Conservation (phyloP, 345 rosid species). For the Euphorbia peplus region DNA sequence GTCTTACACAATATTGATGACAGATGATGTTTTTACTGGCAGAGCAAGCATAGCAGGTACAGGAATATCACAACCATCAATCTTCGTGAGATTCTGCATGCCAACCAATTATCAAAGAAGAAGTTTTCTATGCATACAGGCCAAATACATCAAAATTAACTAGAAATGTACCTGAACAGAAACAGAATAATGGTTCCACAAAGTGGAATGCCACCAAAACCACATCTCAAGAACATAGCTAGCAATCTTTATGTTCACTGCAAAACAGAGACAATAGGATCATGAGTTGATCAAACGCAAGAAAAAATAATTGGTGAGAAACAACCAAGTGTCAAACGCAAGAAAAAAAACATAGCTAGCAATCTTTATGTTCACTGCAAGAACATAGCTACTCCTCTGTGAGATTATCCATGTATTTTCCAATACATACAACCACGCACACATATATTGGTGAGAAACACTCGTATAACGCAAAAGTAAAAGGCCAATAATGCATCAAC, state of each 20-base stretch:
- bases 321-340: too few species aligned
- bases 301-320: too few species aligned
- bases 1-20: constrained; percentile 64
- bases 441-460: background rate
- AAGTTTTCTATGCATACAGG: constrained; percentile 11
- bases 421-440: background rate
- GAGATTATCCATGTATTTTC: too few species aligned
- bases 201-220: constrained; percentile 82
- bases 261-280: constrained; percentile 19
- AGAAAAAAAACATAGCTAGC: constrained; percentile 59
- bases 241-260: constrained; percentile 59
- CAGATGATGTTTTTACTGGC: constrained; percentile 51
- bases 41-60: constrained; percentile 55
- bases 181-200: constrained; percentile 58
- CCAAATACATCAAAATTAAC: background rate
- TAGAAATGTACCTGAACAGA: constrained; percentile 42
- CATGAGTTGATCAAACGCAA: constrained; percentile 14
- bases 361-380: constrained; percentile 58
- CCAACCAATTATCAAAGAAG: constrained; percentile 28
- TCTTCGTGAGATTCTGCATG: constrained; percentile 47
- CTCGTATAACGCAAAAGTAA: background rate
- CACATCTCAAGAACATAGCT: constrained; percentile 82
- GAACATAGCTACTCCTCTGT: too few species aligned
- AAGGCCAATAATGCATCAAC: background rate
- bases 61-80: constrained; percentile 32